Base-by-base conservation (phyloP, 345 rosid species). In the Brassica cretica region DNA sequence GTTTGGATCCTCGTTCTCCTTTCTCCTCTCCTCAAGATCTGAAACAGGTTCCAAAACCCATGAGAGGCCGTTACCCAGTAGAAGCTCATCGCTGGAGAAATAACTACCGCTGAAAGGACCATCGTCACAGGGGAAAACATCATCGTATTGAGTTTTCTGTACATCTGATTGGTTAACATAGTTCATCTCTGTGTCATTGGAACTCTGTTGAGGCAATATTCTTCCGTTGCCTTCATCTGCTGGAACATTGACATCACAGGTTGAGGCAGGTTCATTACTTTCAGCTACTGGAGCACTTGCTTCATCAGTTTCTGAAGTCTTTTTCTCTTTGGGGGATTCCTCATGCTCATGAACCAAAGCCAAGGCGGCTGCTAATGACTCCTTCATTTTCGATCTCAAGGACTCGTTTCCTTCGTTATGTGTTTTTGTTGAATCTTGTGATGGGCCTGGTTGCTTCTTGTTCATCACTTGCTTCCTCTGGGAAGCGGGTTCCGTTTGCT, bases 11-110 rank as follows among this genome's bases (percentile, higher is more conserved):
- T 49, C 41, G 37, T 63, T 74, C 71, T 81, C 19, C 19, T 62
- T 27, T 6, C 19, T 62, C 66, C 19, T 62, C 66, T 62, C 87
- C 51, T 61, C 73, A 32, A 78, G 56, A 18, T 75, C 89, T 66
- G 75, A 69, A 59, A 81, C 87, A 82, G 96, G 78, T 59, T 88
- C 98, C 84, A 91, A 25, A 6, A 84, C 88, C 98, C 98, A 95
- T 60, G 97, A 87, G 70, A 95, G 88, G 29, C 98, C 99, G 77
- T 95, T 93, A 66, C 96, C 98, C 82, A 89, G 98, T 84, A 95
- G 80, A 77, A 95, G 94, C 55, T 95, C 99, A 88, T 95, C 99
- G 72, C 83, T 86, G 46, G 85, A 88, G 79, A 91, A 89, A 75
- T 89, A 80, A 72, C 83, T 84, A 37, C 89, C 89, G 65, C 91